phyloP scores from a whole-genome alignment of 2,329 filamentous ascomycete genomes.

The Pleoardoris graminearum region DNA sequence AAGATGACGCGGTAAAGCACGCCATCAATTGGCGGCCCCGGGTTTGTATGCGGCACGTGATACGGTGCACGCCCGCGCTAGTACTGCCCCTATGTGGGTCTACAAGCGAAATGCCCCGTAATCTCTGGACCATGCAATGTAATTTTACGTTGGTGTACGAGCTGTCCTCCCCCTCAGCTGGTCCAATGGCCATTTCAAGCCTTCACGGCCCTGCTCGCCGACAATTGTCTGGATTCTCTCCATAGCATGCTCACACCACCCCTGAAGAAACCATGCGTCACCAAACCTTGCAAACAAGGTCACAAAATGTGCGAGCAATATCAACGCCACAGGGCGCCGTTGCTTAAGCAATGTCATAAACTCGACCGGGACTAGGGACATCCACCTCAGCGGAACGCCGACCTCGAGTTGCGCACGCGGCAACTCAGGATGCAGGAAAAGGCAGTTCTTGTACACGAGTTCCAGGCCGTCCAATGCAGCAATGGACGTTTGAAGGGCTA shows the following conservation, averaged over 20 bases:
- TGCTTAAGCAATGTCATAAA: slow-evolving; percentile 2
- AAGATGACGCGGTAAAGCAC: no score
- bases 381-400: slow-evolving; percentile 5
- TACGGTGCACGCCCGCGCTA: no score
- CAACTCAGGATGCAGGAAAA: slow-evolving; percentile 4
- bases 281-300: not conserved
- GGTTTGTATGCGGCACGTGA: no score
- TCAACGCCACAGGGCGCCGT: not conserved
- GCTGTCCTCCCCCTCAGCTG: not conserved
- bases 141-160: not conserved
- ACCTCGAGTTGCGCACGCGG: slow-evolving; percentile 4
- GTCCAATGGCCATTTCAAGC: slow-evolving; percentile 5
- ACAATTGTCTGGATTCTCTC: not conserved
- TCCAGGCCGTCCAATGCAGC: not conserved
- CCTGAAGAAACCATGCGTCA: slow-evolving; percentile 6
- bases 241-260: slow-evolving; percentile 6
- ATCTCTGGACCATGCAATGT: no score
- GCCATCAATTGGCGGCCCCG: no score
- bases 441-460: slow-evolving; percentile 4
- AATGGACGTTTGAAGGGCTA: not conserved
- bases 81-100: no score
- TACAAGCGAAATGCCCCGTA: no score
- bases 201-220: not conserved
- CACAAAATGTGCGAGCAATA: slow-evolving; percentile 9
- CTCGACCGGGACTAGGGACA: slow-evolving; percentile 6